Percentiles rank a stretch among this genome's conserved stretches.
Conservation (phyloP, 306 rosid species). For the Dalbergia cultrata region DNA sequence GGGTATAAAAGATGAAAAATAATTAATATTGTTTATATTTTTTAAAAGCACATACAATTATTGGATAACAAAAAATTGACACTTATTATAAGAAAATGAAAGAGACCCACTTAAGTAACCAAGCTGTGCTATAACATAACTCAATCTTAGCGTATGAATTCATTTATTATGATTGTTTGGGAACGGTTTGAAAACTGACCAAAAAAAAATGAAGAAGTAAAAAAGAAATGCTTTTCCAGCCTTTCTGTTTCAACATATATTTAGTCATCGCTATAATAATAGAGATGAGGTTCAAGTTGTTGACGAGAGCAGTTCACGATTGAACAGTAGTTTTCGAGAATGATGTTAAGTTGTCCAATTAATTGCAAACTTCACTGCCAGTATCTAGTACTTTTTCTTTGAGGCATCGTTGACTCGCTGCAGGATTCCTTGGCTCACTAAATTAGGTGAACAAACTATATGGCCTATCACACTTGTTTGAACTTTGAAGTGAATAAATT, state of each 20-base stretch:
- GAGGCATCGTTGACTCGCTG: constrained; percentile 4
- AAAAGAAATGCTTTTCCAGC: neutral
- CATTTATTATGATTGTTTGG: neutral
- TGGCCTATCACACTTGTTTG: neutral
- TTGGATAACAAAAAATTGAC: too few relatives aligned
- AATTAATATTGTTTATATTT: too few relatives aligned
- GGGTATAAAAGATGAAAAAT: too few relatives aligned
- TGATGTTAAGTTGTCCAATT: constrained; percentile 43
- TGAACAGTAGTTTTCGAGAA: constrained; percentile 50
- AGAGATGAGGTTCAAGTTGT: neutral
- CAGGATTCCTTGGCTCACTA: neutral
- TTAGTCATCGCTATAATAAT: neutral
- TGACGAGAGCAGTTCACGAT: constrained; percentile 34
- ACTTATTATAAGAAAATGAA: too few relatives aligned
- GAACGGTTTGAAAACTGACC: neutral
- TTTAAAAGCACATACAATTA: too few relatives aligned
- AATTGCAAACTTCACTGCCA: constrained; percentile 20
- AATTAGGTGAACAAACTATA: neutral
- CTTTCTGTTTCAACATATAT: neutral
- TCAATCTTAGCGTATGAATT: neutral
- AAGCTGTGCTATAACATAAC: neutral
- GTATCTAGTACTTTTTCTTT: neutral
- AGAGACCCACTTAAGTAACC: too few relatives aligned
- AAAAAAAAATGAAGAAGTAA: neutral
- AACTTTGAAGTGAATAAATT: neutral